Evolutionary conservation across 352 stramenopile species (phyloP), one percentile per base, ranked within the genome.

Genomic region (Phytophthora pisi): DNA sequence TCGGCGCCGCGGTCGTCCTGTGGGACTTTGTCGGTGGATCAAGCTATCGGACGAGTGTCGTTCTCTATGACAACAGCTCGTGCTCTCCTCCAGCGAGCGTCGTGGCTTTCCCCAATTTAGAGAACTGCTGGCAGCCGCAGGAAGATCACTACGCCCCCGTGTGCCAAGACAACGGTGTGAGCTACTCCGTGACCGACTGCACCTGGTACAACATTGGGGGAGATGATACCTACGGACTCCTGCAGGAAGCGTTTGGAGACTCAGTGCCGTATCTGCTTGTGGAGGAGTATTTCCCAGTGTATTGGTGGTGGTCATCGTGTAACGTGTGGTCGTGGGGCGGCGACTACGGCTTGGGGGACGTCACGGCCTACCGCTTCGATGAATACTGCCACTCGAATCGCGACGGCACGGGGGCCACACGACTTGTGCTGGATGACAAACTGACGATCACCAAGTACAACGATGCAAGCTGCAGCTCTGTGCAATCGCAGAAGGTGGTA

Each of bases 301-400:
- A n/a, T 18, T 28, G 20, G 45, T 11, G 43, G 20, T 51, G 43
- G 43, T 3, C 5, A 7, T 18, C 8, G 18, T 52, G 38, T 42
- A 16, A 20, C 26, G 16, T 31, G 43, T 16, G 5, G 9, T 63
- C 9, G 24, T 51, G 18, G 43, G 18, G 16, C 20, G 7, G 10
- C 34, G 18, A 59, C 36, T 57, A 57, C 9, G 51, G 34, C 5
- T 34, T 49, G 13, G 31, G 34, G 11, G 53, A 55, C 24, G 51
- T 49, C 7, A 61, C 26, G 7, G 47, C 43, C 8, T 64, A 68
- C 31, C 40, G 45, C 5, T 28, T 68, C 5, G 61, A 68, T 47
- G 61, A 68, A 47, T 13, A 49, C 3, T 68, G 61, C 26, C 34
- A 68, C 18, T 4, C 46, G 0, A 50, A 58, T 52, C 3, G 11